Conservation (phyloP, 345 rosid species). For the Carallia brachiata region DNA sequence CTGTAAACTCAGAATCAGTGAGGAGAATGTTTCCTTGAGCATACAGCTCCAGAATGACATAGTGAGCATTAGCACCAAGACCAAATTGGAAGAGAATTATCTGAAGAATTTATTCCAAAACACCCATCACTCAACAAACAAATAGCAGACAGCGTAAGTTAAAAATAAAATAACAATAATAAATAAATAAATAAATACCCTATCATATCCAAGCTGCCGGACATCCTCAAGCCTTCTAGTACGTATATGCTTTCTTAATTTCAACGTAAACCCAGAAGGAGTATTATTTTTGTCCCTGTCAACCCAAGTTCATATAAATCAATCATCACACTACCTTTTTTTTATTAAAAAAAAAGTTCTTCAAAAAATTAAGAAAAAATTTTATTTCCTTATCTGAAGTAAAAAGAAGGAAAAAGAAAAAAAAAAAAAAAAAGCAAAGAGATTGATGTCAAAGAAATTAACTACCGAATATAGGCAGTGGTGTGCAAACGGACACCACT, state of each 20-base stretch:
- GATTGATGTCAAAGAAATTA: background rate
- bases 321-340: background rate
- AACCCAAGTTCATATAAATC: background rate
- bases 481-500: conserved; percentile 92
- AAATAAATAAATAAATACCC: conserved; percentile 50
- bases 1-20: conserved; percentile 81
- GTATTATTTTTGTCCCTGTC: conserved; percentile 92
- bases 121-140: background rate
- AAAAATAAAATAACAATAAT: too few relatives aligned
- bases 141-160: background rate
- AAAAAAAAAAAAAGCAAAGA: too few relatives aligned
- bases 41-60: conserved; percentile 89
- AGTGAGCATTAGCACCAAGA: conserved; percentile 80
- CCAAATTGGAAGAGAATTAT: conserved; percentile 95
- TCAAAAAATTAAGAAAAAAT: too few relatives aligned
- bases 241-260: conserved; percentile 86
- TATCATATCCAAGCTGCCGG: conserved; percentile 93
- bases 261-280: conserved; percentile 95
- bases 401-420: too few relatives aligned
- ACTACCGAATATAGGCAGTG: conserved; percentile 80
- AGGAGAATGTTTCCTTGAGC: conserved; percentile 97
- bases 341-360: too few relatives aligned
- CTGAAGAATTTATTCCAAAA: conserved; percentile 32
- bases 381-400: too few relatives aligned
- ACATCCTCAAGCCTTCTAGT: conserved; percentile 98